A percentile compares a stretch with the other conserved stretches of the same genome.
phyloP scores from a whole-genome alignment of 163 green algal species.

The Scenedesmus sp. region DNA sequence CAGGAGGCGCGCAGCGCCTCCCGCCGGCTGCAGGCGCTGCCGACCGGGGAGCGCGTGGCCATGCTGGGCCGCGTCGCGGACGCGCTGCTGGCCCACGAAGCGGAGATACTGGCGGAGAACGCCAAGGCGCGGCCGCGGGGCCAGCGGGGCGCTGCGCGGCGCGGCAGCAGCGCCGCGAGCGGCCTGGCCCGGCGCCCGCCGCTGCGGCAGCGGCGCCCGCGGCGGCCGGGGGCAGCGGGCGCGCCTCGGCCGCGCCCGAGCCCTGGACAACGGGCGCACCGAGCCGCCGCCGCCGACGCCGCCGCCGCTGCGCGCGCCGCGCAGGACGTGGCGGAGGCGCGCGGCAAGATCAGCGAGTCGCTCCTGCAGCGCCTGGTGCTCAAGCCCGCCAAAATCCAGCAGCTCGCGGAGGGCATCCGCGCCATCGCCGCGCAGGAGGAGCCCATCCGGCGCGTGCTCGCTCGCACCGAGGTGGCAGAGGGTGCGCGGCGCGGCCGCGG shows the following conservation, averaged over 20 bases:
- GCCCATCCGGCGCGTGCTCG: slow-evolving; percentile 61
- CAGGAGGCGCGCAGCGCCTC: slow-evolving; percentile 79
- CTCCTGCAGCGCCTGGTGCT: slow-evolving; percentile 91
- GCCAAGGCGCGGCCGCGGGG: too few species aligned
- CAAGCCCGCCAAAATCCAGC: slow-evolving; percentile 88
- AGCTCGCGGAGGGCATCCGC: slow-evolving; percentile 89
- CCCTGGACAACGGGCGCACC: background rate
- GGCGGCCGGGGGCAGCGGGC: background rate
- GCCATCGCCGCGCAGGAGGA: slow-evolving; percentile 81
- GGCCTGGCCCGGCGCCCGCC: background rate
- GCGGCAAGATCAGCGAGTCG: slow-evolving; percentile 70
- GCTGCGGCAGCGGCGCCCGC: background rate
- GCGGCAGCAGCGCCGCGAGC: background rate
- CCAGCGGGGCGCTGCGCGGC: too few species aligned
- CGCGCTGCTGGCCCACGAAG: slow-evolving; percentile 78
- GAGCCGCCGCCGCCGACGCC: background rate
- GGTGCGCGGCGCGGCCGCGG: slow-evolving; percentile 41
- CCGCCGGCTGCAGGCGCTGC: slow-evolving; percentile 77
- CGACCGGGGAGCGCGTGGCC: slow-evolving; percentile 72
- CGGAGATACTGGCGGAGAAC: slow-evolving; percentile 86
- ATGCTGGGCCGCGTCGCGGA: slow-evolving; percentile 88
- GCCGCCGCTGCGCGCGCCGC: background rate
- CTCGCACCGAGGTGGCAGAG: slow-evolving; percentile 74
- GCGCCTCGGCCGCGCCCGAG: background rate
- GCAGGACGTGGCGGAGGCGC: slow-evolving; percentile 75